Evolutionary conservation across 2,329 filamentous ascomycete species (phyloP), one percentile per base, ranked within the genome.

Genomic region (Ophiostoma tasmaniense): DNA sequence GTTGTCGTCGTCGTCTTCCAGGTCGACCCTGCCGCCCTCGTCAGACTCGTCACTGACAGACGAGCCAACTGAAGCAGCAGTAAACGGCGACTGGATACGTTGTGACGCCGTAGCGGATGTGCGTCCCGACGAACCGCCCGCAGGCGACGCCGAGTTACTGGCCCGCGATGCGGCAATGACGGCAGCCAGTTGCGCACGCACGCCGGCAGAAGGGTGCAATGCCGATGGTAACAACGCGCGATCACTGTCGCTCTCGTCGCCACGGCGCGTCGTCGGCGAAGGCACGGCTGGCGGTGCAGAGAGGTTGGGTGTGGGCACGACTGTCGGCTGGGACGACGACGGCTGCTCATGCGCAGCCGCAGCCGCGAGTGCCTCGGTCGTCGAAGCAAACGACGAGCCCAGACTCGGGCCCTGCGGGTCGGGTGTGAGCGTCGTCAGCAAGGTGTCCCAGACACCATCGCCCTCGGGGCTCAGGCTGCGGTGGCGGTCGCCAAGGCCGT

Each of bases 401-500:
- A 87, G 86, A 73, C 90, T 96, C 0, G 93, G 92, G 2, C 91
- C 85, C 71, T 91, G 89, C 20, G 90, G 88, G 76, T 97, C 93
- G 0, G 92, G 91, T 0, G 90, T 89, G 71, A 97, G 85, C 0
- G 91, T 96, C 7, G 85, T 89, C 69, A 93, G 81, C 67, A 97
- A 87, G 2, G 89, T 92, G 70, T 94, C 90, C 93, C 93, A 97
- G 1, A 83, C 82, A 66, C 84, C 83, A 71, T 87, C 84, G 52
- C 81, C 83, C 68, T 90, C 89, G 0, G 90, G 89, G 75, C 89
- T 93, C n/a, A 92, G 80, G 77, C 92, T 96, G 73, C 92, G 87
- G 72, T 92, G 87, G 70, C 93, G 90, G 78, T 97, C 92, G 50
- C 92, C 93, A 20, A 97, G 84, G 3, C 92, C 92, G 77, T 96